Evolutionary conservation across 306 rosid genomes (phyloP), one percentile per base, ranked within the genome.

Genomic region (Rosa multiflora): DNA sequence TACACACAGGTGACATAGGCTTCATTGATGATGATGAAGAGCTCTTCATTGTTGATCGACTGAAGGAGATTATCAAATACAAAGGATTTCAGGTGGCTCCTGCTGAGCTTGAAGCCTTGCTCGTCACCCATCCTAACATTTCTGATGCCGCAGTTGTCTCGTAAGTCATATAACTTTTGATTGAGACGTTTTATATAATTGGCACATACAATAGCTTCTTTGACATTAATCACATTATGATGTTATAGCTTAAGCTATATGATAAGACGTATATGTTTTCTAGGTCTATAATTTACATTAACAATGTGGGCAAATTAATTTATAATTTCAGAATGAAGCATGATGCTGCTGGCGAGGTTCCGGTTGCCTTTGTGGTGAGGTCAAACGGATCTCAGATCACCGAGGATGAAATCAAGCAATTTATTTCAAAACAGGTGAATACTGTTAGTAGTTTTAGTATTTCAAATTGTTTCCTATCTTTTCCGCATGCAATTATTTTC

Each of bases 81-180:
- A 94, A 94, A 72, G 97, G 96, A 21, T 92, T 92, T 72, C 98
- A 94, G 68, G 98, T 94, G 1, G 97, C 96, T 52, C 98, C 96
- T 2, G 97, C 97, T 26, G 96, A 94, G 77, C 90, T 94, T 6
- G 98, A 94, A 74, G 94, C 98, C 61, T 85, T 94, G 37, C 86
- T 92, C 32, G 90, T 92, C 43, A 79, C 97, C 63, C 97, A 94
- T 59, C 91, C 94, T 5, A 58, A 66, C 8, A 75, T 94, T 18
- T 88, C 96, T 8, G 97, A 94, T 80, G 91, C 91, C 1, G 97
- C 97, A 0, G 94, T 94, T 7, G 96, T 94, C 63, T 91, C 98
- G 92, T 93, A 82, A 81, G 92, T 83, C 32, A 8, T 49, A 29
- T 44, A 2, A 5, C 44, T 26, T 61, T 5, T 53, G n/a, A 15